Conservation (phyloP, 2,329 filamentous ascomycete genomes). For the Seiridium cupressi region DNA sequence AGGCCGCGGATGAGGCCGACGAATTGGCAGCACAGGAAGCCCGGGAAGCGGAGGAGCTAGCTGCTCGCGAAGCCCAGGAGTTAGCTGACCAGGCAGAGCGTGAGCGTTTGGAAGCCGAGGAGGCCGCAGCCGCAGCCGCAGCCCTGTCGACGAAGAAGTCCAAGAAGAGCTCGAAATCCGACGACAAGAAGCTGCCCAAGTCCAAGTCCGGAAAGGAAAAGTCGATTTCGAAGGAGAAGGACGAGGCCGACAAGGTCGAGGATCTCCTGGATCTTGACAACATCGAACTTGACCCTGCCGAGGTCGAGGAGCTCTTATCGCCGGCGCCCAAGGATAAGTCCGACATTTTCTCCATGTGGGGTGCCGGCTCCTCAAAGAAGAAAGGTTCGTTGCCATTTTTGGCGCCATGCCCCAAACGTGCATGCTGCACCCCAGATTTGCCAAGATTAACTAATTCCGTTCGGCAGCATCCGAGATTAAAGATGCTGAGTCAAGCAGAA, state of each 20-base stretch:
- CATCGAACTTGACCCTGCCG: slow-evolving; percentile 25
- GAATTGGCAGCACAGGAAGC: slow-evolving; percentile 28
- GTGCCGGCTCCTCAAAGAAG: slow-evolving; percentile 32
- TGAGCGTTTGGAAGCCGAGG: slow-evolving; percentile 13
- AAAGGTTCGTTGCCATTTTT: slow-evolving; percentile 33
- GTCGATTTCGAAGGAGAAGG: slow-evolving; percentile 21
- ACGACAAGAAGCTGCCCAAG: slow-evolving; percentile 27
- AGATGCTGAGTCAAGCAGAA: slow-evolving; percentile 48
- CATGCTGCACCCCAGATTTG: slow-evolving; percentile 12
- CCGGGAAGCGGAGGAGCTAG: slow-evolving; percentile 16
- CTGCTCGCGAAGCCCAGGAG: slow-evolving; percentile 12
- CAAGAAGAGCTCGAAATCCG: slow-evolving; percentile 36
- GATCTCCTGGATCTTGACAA: slow-evolving; percentile 26
- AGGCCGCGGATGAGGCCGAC: slow-evolving; percentile 35
- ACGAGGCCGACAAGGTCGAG: slow-evolving; percentile 15
- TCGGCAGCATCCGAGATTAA: slow-evolving; percentile 39
- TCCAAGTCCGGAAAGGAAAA: slow-evolving; percentile 29
- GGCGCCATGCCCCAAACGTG: background rate
- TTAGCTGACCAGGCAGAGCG: slow-evolving; percentile 13
- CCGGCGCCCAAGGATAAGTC: slow-evolving; percentile 25
- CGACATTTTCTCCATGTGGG: slow-evolving; percentile 58
- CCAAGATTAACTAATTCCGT: slow-evolving; percentile 12
- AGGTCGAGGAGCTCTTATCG: slow-evolving; percentile 17
- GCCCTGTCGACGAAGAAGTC: slow-evolving; percentile 33
- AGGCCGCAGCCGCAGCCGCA: slow-evolving; percentile 14